Evolutionary conservation across 306 rosid species (phyloP).

Genomic region (Rosa persica): DNA sequence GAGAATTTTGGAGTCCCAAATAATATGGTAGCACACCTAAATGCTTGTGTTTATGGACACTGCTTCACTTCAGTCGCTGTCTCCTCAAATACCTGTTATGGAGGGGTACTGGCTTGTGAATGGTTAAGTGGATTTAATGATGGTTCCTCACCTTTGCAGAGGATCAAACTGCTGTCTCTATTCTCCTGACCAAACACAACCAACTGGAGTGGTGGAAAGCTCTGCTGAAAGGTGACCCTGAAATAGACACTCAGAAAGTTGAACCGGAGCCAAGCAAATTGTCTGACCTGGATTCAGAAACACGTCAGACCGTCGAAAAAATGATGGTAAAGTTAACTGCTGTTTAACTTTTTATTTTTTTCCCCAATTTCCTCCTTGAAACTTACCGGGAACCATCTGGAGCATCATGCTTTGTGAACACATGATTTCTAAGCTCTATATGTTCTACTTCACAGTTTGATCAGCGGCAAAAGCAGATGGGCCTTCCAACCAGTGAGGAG

Average conservation of each 20-base stretch:
- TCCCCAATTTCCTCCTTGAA: neutral
- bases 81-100: neutral
- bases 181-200: conserved; percentile 91
- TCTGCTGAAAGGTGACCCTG: conserved; percentile 88
- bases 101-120: neutral
- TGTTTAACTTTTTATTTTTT: neutral
- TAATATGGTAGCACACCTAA: neutral
- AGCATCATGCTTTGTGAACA: neutral
- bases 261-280: conserved; percentile 93
- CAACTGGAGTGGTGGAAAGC: conserved; percentile 99
- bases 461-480: conserved; percentile 90
- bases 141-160: conserved; percentile 47
- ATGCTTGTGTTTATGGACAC: neutral
- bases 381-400: neutral
- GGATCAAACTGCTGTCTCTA: conserved; percentile 72
- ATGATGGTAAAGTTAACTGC: conserved; percentile 70
- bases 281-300: conserved; percentile 85
- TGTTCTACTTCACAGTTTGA: conserved; percentile 56
- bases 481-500: conserved; percentile 87
- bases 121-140: neutral
- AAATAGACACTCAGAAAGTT: conserved; percentile 82
- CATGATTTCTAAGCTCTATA: neutral
- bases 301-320: conserved; percentile 83
- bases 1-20: neutral
- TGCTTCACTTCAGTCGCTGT: neutral